These are phyloP conservation scores for Paramecium pentaurelia DNA, from an alignment of 73 alveolate genomes.

Conservation along the genomic window DNA sequence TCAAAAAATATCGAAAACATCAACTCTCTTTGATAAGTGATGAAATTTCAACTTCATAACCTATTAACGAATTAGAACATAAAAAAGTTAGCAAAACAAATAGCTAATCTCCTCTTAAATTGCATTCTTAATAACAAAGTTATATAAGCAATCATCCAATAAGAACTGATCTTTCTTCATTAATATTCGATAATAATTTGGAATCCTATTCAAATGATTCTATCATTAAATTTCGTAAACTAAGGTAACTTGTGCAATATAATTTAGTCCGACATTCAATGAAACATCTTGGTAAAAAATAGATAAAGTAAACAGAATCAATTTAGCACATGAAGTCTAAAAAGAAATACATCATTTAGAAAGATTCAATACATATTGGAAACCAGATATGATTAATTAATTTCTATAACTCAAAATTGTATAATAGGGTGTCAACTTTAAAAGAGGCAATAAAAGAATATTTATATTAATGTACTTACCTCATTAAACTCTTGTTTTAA, in stretches of 20 bases:
- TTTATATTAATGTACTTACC: not conserved
- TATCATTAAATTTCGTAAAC: not conserved
- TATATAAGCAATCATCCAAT: not conserved
- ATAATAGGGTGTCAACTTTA: not conserved
- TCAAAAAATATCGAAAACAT: not conserved
- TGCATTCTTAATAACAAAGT: not conserved
- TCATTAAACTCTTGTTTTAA: not conserved
- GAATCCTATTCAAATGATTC: not conserved
- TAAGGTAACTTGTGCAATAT: not conserved
- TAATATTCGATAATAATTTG: not conserved
- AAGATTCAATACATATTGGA: constrained; percentile 5
- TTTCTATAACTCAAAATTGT: not conserved
- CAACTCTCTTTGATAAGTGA: not conserved
- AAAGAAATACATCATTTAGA: constrained; percentile 17
- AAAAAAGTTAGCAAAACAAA: not conserved
- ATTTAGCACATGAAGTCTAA: not conserved
- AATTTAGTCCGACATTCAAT: not conserved
- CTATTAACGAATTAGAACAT: not conserved
- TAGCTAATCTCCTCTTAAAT: not conserved
- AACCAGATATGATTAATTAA: not conserved
- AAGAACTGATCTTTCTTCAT: not conserved
- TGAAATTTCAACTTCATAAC: not conserved
- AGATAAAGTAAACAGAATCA: not conserved
- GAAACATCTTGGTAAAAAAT: not conserved
- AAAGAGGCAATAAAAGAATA: not conserved